These are phyloP conservation scores for Fusarium tupiense DNA, from an alignment of 2,329 filamentous ascomycete genomes.

Conservation along the genomic window DNA sequence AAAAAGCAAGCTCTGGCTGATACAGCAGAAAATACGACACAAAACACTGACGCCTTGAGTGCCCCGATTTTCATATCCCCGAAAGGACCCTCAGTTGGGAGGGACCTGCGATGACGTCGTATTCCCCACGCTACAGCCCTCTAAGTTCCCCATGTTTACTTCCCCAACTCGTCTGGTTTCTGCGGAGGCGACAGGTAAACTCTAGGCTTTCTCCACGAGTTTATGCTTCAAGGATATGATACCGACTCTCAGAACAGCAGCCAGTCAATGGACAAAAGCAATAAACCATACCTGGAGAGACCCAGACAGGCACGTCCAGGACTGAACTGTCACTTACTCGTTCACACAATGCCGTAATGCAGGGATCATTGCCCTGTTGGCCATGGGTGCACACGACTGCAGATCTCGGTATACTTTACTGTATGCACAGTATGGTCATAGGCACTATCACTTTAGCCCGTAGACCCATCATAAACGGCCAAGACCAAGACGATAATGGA, in stretches of 20 bases:
- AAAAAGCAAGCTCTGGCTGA: background rate
- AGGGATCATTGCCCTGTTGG: constrained; percentile 12
- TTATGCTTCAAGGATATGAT: background rate
- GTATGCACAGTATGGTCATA: background rate
- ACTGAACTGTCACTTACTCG: background rate
- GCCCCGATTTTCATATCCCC: constrained; percentile 33
- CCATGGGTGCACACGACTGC: background rate
- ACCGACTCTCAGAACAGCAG: background rate
- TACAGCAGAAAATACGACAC: background rate
- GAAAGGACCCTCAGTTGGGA: constrained; percentile 3
- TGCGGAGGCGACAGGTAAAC: constrained; percentile 22
- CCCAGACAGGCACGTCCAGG: background rate
- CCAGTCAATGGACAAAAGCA: background rate
- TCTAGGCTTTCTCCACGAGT: constrained; percentile 9
- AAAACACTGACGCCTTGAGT: background rate
- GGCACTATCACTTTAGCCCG: background rate
- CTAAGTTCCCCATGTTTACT: constrained; percentile 20
- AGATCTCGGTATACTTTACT: constrained; percentile 4
- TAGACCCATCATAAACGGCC: constrained; percentile 11
- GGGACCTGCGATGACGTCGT: constrained; percentile 37
- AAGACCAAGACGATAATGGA: constrained; percentile 1
- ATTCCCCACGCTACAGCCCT: constrained; percentile 34
- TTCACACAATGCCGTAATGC: background rate
- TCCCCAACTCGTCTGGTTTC: constrained; percentile 15
- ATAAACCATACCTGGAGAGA: background rate